A percentile compares a stretch with the other conserved stretches of the same genome.
These are phyloP conservation scores for Sporothrix sp. DNA, from an alignment of 2,329 filamentous ascomycete genomes.

Conservation along the genomic window DNA sequence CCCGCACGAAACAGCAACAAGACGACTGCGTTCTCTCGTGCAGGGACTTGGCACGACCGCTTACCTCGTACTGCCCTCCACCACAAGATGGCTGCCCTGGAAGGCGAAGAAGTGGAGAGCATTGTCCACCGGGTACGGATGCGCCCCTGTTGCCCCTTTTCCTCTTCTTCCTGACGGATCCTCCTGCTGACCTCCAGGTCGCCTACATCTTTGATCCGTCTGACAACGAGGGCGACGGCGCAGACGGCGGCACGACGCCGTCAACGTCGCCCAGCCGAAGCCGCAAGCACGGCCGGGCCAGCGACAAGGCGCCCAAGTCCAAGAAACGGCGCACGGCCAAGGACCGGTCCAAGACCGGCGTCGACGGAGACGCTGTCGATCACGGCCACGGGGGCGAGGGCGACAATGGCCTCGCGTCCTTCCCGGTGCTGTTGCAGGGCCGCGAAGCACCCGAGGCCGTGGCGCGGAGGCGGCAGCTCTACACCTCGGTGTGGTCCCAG, in stretches of 20 bases:
- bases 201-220: slow-evolving; percentile 53
- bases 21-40: too few species aligned
- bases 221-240: slow-evolving; percentile 25
- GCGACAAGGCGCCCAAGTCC: background rate
- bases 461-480: slow-evolving; percentile 47
- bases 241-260: background rate
- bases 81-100: background rate
- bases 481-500: slow-evolving; percentile 52
- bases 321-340: slow-evolving; percentile 1
- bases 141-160: background rate
- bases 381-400: background rate
- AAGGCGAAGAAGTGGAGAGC: slow-evolving; percentile 1
- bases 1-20: background rate
- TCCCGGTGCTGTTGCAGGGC: slow-evolving; percentile 46
- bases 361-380: background rate
- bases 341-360: background rate
- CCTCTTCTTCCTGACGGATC: background rate
- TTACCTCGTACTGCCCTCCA: background rate
- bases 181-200: slow-evolving; percentile 31
- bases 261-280: background rate
- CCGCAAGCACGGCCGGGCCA: background rate
- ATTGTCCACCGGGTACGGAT: slow-evolving; percentile 11
- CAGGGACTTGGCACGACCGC: background rate
- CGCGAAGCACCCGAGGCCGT: slow-evolving; percentile 40
- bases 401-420: slow-evolving; percentile 25